Evolutionary conservation across 257 asterid species (phyloP).

Genomic region (Petunia secreta): DNA sequence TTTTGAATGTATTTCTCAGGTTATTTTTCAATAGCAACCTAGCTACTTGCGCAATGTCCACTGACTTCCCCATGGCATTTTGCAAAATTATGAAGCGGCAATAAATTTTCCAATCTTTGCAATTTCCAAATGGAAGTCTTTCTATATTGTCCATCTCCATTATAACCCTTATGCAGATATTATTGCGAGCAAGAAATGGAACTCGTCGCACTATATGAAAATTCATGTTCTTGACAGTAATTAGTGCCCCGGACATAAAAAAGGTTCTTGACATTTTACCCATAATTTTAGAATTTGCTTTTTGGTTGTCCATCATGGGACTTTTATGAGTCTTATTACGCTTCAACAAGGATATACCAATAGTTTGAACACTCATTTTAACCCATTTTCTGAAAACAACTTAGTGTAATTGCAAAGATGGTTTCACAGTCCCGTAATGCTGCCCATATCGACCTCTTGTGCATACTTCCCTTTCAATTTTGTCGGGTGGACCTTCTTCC

Average conservation of each 20-base stretch:
- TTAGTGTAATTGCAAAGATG: background rate
- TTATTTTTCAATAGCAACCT: conserved; percentile 92
- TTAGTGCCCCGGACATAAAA: background rate
- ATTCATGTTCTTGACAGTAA: background rate
- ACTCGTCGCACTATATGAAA: background rate
- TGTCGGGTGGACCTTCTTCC: background rate
- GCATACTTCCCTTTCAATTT: too few species aligned
- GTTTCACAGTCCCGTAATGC: background rate
- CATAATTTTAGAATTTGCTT: too few species aligned
- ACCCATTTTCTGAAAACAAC: too few species aligned
- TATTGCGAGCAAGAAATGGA: background rate
- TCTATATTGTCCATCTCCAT: background rate
- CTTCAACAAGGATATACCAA: too few species aligned
- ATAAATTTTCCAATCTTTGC: background rate
- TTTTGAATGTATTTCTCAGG: conserved; percentile 57
- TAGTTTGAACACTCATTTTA: too few species aligned
- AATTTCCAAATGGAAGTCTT: background rate
- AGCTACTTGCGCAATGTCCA: conserved; percentile 97
- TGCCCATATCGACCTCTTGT: background rate
- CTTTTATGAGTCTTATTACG: background rate
- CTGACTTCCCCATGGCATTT: conserved; percentile 76
- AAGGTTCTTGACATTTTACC: background rate
- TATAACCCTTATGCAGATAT: background rate
- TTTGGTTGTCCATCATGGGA: background rate
- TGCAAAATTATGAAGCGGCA: background rate